Conservation (phyloP, 768 basidiomycete species). For the Megacollybia marginata region DNA sequence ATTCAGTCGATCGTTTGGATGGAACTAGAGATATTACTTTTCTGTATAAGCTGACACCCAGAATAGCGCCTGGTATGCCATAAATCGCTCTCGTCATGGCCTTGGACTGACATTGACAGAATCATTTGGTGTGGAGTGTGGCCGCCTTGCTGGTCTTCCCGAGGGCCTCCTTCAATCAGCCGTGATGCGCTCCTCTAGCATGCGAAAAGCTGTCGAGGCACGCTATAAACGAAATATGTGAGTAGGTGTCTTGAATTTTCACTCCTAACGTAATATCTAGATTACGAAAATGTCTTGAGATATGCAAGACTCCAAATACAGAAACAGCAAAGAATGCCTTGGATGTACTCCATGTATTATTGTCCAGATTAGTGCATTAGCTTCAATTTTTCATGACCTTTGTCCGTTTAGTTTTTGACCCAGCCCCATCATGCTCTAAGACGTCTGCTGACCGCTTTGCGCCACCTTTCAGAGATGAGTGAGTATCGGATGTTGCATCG, state of each 20-base stretch:
- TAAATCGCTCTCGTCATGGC: neutral
- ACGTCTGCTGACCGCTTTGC: too few species aligned
- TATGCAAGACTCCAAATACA: too few species aligned
- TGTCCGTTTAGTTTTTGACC: too few species aligned
- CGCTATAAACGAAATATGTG: neutral
- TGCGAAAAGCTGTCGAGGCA: conserved; percentile 47
- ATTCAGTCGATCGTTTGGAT: conserved; percentile 58
- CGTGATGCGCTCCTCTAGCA: conserved; percentile 38
- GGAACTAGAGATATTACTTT: conserved; percentile 81
- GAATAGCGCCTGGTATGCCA: conserved; percentile 51
- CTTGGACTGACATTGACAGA: conserved; percentile 24
- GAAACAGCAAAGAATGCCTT: too few species aligned
- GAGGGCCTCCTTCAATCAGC: conserved; percentile 62
- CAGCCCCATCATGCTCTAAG: too few species aligned
- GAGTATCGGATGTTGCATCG: neutral
- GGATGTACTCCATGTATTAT: too few species aligned
- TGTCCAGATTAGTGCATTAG: too few species aligned
- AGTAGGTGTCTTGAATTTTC: too few species aligned
- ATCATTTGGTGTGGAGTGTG: conserved; percentile 92
- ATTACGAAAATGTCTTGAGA: too few species aligned
- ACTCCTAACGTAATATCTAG: too few species aligned
- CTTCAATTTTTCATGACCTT: too few species aligned
- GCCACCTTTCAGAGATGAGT: too few species aligned
- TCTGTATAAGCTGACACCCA: conserved; percentile 67
- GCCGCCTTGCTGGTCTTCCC: conserved; percentile 78